A percentile compares a stretch with the other conserved stretches of the same genome.
Evolutionary conservation across 768 basidiomycete genomes (phyloP).

Genomic region (Piloderma croceum): DNA sequence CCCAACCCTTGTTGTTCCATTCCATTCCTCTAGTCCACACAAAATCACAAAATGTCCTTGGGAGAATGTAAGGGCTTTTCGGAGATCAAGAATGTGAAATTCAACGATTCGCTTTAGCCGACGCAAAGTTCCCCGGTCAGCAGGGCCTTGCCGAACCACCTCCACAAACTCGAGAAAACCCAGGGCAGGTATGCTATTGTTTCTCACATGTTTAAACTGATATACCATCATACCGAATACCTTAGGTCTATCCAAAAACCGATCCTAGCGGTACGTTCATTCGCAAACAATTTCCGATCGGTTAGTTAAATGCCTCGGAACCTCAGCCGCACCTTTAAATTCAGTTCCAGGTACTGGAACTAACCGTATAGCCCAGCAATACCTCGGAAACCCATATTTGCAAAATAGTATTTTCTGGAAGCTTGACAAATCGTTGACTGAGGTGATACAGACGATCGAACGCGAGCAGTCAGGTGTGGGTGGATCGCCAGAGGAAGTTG

Average conservation of each 20-base stretch:
- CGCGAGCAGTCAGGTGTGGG: constrained; percentile 35
- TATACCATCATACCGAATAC: neutral
- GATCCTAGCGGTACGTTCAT: constrained; percentile 31
- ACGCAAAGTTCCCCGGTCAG: constrained; percentile 39
- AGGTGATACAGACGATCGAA: constrained; percentile 40
- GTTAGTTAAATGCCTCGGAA: constrained; percentile 2
- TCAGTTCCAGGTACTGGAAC: constrained; percentile 19
- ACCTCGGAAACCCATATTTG: constrained; percentile 43
- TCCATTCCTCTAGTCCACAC: constrained; percentile 8
- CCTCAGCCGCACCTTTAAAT: constrained; percentile 19
- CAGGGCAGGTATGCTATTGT: constrained; percentile 31
- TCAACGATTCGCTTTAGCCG: constrained; percentile 13
- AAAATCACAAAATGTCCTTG: constrained; percentile 19
- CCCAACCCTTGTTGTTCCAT: neutral
- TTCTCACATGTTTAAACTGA: neutral
- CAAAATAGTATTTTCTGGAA: constrained; percentile 38
- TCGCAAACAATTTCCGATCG: neutral
- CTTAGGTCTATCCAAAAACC: constrained; percentile 44
- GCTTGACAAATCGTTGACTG: constrained; percentile 38
- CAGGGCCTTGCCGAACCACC: constrained; percentile 33
- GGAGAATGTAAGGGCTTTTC: constrained; percentile 21
- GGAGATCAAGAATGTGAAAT: neutral
- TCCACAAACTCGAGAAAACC: constrained; percentile 41
- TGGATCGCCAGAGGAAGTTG: constrained; percentile 28
- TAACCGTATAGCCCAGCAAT: constrained; percentile 15